These are phyloP conservation scores for Annona cherimola DNA, from an alignment of 164 flowering plant species.

Conservation along the genomic window DNA sequence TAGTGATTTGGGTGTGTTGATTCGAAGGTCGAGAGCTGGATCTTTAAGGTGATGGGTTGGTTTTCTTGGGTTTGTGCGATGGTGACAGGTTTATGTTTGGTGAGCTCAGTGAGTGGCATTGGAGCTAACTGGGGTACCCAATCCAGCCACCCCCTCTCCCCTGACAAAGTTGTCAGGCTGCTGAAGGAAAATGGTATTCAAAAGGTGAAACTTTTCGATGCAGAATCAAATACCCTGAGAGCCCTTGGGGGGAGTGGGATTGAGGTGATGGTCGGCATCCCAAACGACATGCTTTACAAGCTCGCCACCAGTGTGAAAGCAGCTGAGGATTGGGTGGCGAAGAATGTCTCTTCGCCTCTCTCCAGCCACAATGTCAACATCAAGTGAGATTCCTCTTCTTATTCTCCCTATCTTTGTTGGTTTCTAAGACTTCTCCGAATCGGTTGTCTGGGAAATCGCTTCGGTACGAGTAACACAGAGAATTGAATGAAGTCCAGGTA, in stretches of 20 bases:
- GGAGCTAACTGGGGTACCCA: slow-evolving; percentile 97
- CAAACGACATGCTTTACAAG: slow-evolving; percentile 74
- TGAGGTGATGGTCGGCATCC: slow-evolving; percentile 97
- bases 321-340: slow-evolving; percentile 85
- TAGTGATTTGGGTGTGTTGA: not conserved
- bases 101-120: slow-evolving; percentile 39
- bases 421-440: not conserved
- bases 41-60: slow-evolving; percentile 19
- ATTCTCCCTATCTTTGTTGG: not conserved
- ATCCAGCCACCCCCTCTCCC: slow-evolving; percentile 58
- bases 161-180: slow-evolving; percentile 54
- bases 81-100: slow-evolving; percentile 14
- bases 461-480: not conserved
- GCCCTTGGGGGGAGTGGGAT: slow-evolving; percentile 54
- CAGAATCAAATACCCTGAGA: slow-evolving; percentile 48
- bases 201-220: slow-evolving; percentile 93
- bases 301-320: slow-evolving; percentile 61
- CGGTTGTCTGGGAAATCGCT: not conserved
- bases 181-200: slow-evolving; percentile 68
- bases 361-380: slow-evolving; percentile 46
- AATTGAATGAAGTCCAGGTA: not conserved
- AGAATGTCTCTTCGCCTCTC: slow-evolving; percentile 70
- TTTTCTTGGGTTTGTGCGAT: slow-evolving; percentile 10
- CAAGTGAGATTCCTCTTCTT: slow-evolving; percentile 34
- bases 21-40: slow-evolving; percentile 6